phyloP scores from a whole-genome alignment of 345 rosid species.

The Hypericum androsaemum region DNA sequence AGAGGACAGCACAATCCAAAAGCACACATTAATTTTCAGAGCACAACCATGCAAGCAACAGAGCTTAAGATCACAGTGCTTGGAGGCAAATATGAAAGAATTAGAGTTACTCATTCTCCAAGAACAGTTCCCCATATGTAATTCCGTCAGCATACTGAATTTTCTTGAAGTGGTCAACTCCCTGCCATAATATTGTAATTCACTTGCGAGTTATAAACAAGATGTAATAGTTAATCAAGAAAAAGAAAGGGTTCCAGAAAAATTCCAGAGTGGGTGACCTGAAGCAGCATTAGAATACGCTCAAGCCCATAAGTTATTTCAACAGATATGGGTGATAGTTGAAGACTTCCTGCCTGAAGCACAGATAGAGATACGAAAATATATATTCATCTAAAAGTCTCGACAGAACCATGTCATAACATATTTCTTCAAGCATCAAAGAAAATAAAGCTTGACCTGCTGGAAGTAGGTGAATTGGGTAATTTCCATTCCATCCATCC shows the following conservation, averaged over 20 bases:
- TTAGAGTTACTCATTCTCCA: constrained; percentile 78
- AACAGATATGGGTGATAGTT: constrained; percentile 78
- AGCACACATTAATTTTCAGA: too few species aligned
- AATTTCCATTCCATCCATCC: constrained; percentile 99
- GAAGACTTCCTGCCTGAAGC: constrained; percentile 87
- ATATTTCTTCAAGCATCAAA: background rate
- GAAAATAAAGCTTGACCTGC: constrained; percentile 47
- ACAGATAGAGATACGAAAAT: constrained; percentile 9
- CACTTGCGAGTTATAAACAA: constrained; percentile 15
- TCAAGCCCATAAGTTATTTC: constrained; percentile 98
- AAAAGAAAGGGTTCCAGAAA: constrained; percentile 7
- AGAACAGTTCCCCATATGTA: constrained; percentile 88
- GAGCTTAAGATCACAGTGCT: too few species aligned
- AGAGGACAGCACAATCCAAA: too few species aligned
- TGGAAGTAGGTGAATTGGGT: constrained; percentile 98
- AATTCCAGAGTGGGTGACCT: constrained; percentile 37
- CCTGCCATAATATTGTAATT: constrained; percentile 35
- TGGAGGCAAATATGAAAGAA: background rate
- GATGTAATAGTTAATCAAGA: constrained; percentile 5
- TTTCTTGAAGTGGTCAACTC: constrained; percentile 96
- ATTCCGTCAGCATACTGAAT: constrained; percentile 87
- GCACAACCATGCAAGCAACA: too few species aligned
- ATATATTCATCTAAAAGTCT: constrained; percentile 2
- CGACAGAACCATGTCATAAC: background rate
- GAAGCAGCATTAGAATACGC: constrained; percentile 95